Evolutionary conservation across 495 filamentous ascomycete genomes (phyloP), one percentile per base, ranked within the genome.

Genomic region (Tetracladium marchalianum): DNA sequence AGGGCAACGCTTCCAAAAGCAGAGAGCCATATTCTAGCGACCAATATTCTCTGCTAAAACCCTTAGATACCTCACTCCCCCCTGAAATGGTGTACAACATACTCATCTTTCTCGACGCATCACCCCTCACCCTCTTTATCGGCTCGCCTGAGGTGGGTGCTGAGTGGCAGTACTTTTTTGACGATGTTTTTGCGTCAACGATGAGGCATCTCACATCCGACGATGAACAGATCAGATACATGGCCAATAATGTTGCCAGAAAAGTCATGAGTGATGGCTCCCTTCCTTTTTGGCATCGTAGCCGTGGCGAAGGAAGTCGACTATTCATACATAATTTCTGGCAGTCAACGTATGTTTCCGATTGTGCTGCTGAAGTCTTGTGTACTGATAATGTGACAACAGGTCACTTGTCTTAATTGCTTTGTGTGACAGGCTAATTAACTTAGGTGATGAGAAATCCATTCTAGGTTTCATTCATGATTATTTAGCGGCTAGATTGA

Each of bases 71-170:
- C 13, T 13, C 46, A 5, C 11, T 22, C 7, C 56, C 56, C 12
- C 22, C 19, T n/a, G 49, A 56, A 18, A 46, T 72, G 55, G 61
- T 72, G 24, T 72, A 67, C 56, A 70, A 66, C 43, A 72, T 76
- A 19, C 59, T 78, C 13, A 59, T 64, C 34, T 76, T 78, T 46
- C 57, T 78, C 43, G 68, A 72, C 41, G 69, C 69, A 13, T 69
- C 67, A 6, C 73, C 75, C 1, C 53, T 65, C 43, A 73, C 69
- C 2, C 57, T 78, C n/a, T 72, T 77, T 39, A 61, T 68, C 40
- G 70, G 64, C 15, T 56, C 62, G 15, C 62, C 67, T 33, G 47
- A 37, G 10, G 58, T 61, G 35, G 44, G 41, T 9, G 34, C 49
- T 7, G 65, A 71, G 12, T 65, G 62, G 41, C 62, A 66, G 22